phyloP scores from a whole-genome alignment of 306 rosid genomes.

The Lotus japonicus region DNA sequence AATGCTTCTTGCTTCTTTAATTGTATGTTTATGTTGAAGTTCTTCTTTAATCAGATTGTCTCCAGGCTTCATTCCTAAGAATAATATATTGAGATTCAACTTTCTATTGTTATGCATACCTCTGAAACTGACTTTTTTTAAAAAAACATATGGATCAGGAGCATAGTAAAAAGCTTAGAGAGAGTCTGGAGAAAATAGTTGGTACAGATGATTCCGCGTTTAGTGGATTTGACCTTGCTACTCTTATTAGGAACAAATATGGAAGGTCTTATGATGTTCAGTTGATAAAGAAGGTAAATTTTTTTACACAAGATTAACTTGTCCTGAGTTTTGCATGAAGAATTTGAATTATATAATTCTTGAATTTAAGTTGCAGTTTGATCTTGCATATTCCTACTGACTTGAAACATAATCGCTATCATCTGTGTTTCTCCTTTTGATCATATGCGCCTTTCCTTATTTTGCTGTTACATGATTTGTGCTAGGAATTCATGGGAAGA shows the following conservation, averaged over 20 bases:
- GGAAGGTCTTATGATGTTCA: conserved; percentile 95
- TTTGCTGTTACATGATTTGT: conserved; percentile 5
- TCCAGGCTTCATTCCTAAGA: neutral
- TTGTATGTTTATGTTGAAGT: neutral
- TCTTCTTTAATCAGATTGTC: neutral
- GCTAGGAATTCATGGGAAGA: conserved; percentile 94
- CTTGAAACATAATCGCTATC: neutral
- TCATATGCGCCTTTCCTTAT: neutral
- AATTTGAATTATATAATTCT: neutral
- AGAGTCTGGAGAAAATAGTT: conserved; percentile 73
- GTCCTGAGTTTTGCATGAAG: neutral
- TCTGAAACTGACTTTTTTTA: neutral
- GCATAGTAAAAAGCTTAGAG: conserved; percentile 55
- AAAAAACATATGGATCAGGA: conserved; percentile 36
- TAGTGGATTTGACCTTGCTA: conserved; percentile 91
- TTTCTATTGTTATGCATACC: neutral
- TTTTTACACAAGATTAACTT: neutral
- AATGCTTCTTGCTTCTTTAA: neutral
- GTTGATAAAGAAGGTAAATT: conserved; percentile 77
- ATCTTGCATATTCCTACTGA: neutral
- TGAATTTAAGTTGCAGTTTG: neutral
- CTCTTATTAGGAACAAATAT: conserved; percentile 85
- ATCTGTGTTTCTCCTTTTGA: neutral
- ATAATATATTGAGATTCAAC: neutral
- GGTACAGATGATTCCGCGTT: conserved; percentile 83